Evolutionary conservation across 352 stramenopile species (phyloP), one percentile per base, ranked within the genome.

Genomic region (Albugo laibachii): DNA sequence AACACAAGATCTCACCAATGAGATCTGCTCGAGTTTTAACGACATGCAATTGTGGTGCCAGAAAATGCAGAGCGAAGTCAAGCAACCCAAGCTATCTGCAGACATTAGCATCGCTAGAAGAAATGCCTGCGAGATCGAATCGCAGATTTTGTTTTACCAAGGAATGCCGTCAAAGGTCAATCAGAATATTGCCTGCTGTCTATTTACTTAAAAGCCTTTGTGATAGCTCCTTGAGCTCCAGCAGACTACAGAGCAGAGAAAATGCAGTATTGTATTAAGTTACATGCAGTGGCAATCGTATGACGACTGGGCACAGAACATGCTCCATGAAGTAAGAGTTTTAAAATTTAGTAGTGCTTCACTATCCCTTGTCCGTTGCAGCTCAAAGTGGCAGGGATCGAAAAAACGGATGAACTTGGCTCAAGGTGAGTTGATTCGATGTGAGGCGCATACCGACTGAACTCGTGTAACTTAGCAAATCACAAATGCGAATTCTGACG

Each of bases 281-380:
- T 91, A 86, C 57, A 56, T 45, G 2, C 74, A 78, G 39, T 91
- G 69, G 68, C 59, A 83, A 41, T 45, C 62, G 18, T 75, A 83
- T 1, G 78, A 87, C 41, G 78, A 88, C 36, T 87, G 74, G 74
- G 59, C 75, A 3, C 78, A 91, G 47, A 83, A 77, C 31, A 87
- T 86, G 56, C 57, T 91, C 1, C 62, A 73, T 18, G 75, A 91
- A 66, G 77, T 87, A 36, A 11, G 34, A 48, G 38, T 10, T 19
- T 10, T 45, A 15, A n/a, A 2, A 21, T n/a, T 11, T 3, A 8
- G 37, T 13, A 16, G 2, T 37, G 24, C 16, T 11, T 48, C 41
- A 8, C 8, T 19, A 11, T 5, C 18, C 34, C 5, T 14, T 42
- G 20, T 58, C n/a, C 41, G 2, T 13, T 11, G 21, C 44, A 88